A percentile compares a stretch with the other conserved stretches of the same genome.
Evolutionary conservation across 768 basidiomycete species (phyloP).

Genomic region (Amanita pseudoporphyria): DNA sequence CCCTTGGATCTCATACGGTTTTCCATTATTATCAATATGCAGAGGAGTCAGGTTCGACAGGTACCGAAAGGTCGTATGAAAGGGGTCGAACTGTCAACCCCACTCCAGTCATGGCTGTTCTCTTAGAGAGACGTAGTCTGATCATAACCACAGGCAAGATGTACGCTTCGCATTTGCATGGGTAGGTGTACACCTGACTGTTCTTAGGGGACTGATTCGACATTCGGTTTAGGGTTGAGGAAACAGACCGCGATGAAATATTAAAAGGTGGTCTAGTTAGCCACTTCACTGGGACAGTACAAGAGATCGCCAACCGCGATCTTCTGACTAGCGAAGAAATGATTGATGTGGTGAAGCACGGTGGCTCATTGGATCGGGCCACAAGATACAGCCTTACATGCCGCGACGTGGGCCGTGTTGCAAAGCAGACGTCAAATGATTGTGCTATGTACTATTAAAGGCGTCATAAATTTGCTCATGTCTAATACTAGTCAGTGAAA

Average conservation of each 20-base stretch:
- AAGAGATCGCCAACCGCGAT: slow-evolving; percentile 47
- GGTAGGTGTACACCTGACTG: slow-evolving; percentile 25
- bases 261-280: slow-evolving; percentile 15
- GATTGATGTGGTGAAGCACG: slow-evolving; percentile 29
- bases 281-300: slow-evolving; percentile 15
- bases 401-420: slow-evolving; percentile 67
- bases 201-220: slow-evolving; percentile 2
- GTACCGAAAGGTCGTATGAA: slow-evolving; percentile 14
- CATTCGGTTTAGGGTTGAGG: slow-evolving; percentile 42
- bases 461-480: slow-evolving; percentile 1
- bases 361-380: slow-evolving; percentile 45
- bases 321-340: slow-evolving; percentile 34
- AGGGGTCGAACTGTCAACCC: slow-evolving; percentile 50
- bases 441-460: background rate
- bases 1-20: slow-evolving; percentile 73
- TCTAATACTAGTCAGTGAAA: slow-evolving; percentile 14
- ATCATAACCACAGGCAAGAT: slow-evolving; percentile 63
- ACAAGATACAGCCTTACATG: slow-evolving; percentile 80
- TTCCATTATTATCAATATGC: slow-evolving; percentile 76
- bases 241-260: slow-evolving; percentile 38
- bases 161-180: slow-evolving; percentile 71
- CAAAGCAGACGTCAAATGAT: slow-evolving; percentile 15
- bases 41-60: slow-evolving; percentile 12
- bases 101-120: slow-evolving; percentile 55
- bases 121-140: slow-evolving; percentile 81